Conservation (phyloP, 1,284 basidiomycete species). For the Tetrapyrgos nigripes region DNA sequence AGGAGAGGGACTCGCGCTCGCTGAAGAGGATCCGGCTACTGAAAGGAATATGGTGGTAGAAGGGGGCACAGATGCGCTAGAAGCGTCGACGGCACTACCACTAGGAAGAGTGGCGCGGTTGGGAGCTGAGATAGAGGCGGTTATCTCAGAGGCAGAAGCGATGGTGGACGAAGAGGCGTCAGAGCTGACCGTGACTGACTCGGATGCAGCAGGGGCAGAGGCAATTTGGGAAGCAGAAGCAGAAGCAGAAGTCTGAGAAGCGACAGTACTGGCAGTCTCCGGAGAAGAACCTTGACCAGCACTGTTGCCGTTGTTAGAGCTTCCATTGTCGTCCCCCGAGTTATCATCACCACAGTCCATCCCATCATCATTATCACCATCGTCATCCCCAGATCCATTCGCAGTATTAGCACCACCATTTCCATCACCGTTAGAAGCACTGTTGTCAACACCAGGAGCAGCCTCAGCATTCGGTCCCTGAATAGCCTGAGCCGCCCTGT, state of each 20-base stretch:
- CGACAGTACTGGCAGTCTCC: neutral
- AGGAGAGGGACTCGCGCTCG: too few species aligned
- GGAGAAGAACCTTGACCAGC: neutral
- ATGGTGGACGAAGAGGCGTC: neutral
- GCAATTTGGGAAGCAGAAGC: neutral
- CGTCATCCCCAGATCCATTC: neutral
- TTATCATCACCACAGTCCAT: constrained; percentile 5
- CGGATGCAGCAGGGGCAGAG: constrained; percentile 6
- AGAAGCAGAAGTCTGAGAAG: neutral
- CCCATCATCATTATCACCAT: neutral
- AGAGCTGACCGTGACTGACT: constrained; percentile 1
- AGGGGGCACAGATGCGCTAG: neutral
- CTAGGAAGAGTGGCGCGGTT: neutral
- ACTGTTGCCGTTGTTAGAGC: neutral
- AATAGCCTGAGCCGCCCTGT: neutral
- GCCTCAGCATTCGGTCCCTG: neutral
- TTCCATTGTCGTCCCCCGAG: neutral
- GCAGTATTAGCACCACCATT: neutral
- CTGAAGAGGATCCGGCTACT: neutral
- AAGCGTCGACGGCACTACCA: neutral
- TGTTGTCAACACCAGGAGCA: neutral
- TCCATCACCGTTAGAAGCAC: neutral
- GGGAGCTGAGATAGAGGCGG: neutral
- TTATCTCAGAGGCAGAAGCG: neutral
- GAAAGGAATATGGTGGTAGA: neutral